Base-by-base conservation (phyloP, 495 filamentous ascomycete species). In the Trichodelitschia bisporula region DNA sequence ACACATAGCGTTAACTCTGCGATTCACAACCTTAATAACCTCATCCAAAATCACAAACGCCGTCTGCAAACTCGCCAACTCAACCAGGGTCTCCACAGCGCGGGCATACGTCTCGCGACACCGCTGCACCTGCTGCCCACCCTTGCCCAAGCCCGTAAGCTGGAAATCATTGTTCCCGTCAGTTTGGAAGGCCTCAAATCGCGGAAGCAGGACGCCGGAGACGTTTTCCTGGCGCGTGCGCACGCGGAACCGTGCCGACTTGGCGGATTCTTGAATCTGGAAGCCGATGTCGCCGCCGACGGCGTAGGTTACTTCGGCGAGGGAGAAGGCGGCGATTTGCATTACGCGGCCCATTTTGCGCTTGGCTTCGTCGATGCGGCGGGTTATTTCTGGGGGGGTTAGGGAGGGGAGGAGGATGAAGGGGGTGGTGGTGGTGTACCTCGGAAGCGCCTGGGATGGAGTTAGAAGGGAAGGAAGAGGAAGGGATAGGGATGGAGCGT, bases 271-370 rank as follows among this genome's bases (percentile, higher is more conserved):
- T 43, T 92, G 83, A 35, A 99, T 77, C 54, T 95, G 86, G 55
- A 91, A 99, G 15, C 71, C 73, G 39, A 99, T 90, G 43, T 90
- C 78, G 46, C 83, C 79, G 35, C 89, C 89, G 10, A 91, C 83
- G 19, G 89, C 89, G 43, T 95, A 99, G 31, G 79, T 91, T 19
- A 95, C 89, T 62, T 93, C 89, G 31, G 86, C 89, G 21, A 99
- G 64, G 2, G 86, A 93, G 51, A 99, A 92, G 17, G 89, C 80
- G 9, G 86, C 86, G 50, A 99, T 86, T 46, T 93, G 83, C 86
- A 99, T 95, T 10, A 99, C 89, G 9, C 86, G 71, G 26, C 86
- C 86, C 86, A 99, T 99, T 60, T 99, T 99, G 38, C 79, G 79
- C 55, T 99, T 99, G 17, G 86, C 86, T 51, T 95, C 84, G 57